Conservation (phyloP, 192 early-diverging fungal genomes). For the Coemansia sp. region DNA sequence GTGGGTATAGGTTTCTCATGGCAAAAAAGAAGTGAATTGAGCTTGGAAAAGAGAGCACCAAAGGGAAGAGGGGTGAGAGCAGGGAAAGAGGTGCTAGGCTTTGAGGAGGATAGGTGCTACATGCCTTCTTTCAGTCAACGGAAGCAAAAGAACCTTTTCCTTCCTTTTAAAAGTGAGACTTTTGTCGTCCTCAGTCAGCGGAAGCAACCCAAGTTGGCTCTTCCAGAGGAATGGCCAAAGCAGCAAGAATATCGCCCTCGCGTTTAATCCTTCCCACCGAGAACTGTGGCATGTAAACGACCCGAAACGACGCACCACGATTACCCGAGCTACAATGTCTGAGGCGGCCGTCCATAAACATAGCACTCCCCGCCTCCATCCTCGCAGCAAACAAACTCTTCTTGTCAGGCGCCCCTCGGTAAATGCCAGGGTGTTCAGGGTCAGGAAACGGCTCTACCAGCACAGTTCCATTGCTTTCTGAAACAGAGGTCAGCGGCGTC, state of each 20-base stretch:
- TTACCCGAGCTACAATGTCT: slow-evolving; percentile 44
- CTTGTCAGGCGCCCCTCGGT: not conserved
- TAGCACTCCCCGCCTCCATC: slow-evolving; percentile 31
- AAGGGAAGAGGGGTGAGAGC: not conserved
- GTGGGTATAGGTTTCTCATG: not conserved
- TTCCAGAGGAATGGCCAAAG: slow-evolving; percentile 32
- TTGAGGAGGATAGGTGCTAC: not conserved
- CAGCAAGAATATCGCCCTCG: not conserved
- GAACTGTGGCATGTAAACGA: slow-evolving; percentile 49
- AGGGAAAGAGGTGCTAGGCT: not conserved
- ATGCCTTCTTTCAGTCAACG: not conserved
- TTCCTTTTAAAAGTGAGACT: not conserved
- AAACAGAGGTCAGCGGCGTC: slow-evolving; percentile 32
- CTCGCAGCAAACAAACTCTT: slow-evolving; percentile 5
- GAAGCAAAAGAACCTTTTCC: not conserved
- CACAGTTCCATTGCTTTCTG: slow-evolving; percentile 34
- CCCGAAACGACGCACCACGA: slow-evolving; percentile 8
- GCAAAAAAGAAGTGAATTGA: not conserved
- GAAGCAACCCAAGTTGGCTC: not conserved
- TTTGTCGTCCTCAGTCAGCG: not conserved
- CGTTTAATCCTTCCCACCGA: slow-evolving; percentile 21
- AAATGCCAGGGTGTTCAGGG: slow-evolving; percentile 16
- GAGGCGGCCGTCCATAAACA: slow-evolving; percentile 50
- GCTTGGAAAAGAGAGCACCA: not conserved
- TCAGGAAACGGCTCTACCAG: slow-evolving; percentile 43